Percentiles rank a stretch among this genome's conserved stretches.
Evolutionary conservation across 257 asterid species (phyloP).

Genomic region (Solanum virginianum): DNA sequence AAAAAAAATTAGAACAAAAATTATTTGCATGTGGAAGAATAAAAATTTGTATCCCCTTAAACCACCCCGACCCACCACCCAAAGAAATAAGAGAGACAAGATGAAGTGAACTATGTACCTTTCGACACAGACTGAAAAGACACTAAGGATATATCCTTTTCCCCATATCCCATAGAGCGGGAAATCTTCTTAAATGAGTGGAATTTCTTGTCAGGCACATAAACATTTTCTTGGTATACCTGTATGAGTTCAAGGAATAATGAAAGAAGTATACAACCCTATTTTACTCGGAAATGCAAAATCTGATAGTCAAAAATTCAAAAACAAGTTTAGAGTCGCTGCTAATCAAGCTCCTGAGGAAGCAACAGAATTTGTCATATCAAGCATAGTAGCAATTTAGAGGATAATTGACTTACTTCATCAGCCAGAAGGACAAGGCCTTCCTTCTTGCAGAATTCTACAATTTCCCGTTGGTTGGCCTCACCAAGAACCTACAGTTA

Average conservation of each 20-base stretch:
- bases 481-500: slow-evolving; percentile 41
- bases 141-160: slow-evolving; percentile 65
- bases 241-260: slow-evolving; percentile 13
- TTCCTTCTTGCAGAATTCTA: slow-evolving; percentile 92
- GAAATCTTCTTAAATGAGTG: slow-evolving; percentile 86
- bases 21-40: background rate
- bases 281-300: background rate
- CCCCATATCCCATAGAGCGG: slow-evolving; percentile 78
- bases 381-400: background rate
- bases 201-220: slow-evolving; percentile 90
- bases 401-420: slow-evolving; percentile 42
- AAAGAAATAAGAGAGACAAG: background rate
- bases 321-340: background rate
- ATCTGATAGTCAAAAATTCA: background rate
- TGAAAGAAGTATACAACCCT: background rate
- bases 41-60: background rate
- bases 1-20: background rate
- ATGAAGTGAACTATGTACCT: slow-evolving; percentile 30
- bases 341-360: background rate
- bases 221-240: slow-evolving; percentile 91
- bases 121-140: slow-evolving; percentile 95
- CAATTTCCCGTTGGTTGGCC: slow-evolving; percentile 68
- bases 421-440: slow-evolving; percentile 98
- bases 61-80: background rate
- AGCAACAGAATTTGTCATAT: background rate